phyloP scores from a whole-genome alignment of 768 basidiomycete genomes.

The Lactarius sp. region DNA sequence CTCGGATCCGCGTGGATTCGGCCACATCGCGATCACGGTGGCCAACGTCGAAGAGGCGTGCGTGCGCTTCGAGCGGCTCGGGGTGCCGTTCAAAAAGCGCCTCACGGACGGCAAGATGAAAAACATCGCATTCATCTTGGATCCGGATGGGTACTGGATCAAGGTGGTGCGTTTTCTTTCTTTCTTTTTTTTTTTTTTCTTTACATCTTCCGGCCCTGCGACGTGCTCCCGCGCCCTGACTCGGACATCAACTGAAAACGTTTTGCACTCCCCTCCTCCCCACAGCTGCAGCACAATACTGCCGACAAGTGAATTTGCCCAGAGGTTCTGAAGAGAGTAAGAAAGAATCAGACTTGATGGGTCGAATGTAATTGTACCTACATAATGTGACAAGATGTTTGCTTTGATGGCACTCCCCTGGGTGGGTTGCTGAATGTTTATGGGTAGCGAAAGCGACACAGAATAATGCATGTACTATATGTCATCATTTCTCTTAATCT shows the following conservation, averaged over 20 bases:
- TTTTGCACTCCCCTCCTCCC: not conserved
- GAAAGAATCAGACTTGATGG: not conserved
- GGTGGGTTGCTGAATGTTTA: no score
- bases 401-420: not conserved
- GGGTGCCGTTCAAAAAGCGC: conserved; percentile 84
- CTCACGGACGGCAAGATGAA: conserved; percentile 83
- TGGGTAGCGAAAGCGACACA: no score
- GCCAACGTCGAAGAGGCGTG: conserved; percentile 81
- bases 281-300: not conserved
- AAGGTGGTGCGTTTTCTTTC: conserved; percentile 23
- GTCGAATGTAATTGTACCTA: not conserved
- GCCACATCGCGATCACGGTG: conserved; percentile 85
- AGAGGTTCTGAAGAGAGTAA: not conserved
- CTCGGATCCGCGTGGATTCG: conserved; percentile 73
- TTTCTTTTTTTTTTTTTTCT: no score
- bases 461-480: no score
- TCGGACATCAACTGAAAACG: not conserved
- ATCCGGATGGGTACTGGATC: conserved; percentile 59
- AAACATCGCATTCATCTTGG: conserved; percentile 77
- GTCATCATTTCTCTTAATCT: no score
- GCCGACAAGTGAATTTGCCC: not conserved
- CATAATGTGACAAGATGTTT: not conserved
- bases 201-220: not conserved
- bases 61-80: conserved; percentile 71
- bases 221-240: no score